Evolutionary conservation across 352 stramenopile species (phyloP), one percentile per base, ranked within the genome.

Genomic region (Phytophthora fragariae): DNA sequence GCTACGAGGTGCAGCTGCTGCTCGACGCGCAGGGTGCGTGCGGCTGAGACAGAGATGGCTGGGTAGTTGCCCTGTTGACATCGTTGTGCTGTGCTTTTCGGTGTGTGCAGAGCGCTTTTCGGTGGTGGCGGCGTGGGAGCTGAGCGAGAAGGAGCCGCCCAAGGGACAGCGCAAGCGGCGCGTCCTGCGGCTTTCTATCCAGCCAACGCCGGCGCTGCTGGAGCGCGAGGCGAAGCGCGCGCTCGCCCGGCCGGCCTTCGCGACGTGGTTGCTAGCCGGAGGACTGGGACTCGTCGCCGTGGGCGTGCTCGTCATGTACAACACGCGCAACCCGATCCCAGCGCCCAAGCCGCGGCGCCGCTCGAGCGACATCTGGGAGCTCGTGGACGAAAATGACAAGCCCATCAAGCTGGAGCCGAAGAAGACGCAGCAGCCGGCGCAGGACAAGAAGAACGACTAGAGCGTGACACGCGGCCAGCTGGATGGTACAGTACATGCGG

Each of bases 51-150:
- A 14, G 37, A 44, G 37, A 44, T 14, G 11, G 24, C 24, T 27
- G 24, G 24, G 24, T 27, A 3, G 24, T 27, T 27, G 24, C 24
- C 24, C 24, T 44, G 14, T 44, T 44, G 11, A 44, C 37, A 44
- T 44, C 10, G 14, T 44, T 14, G 37, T 44, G 11, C 37, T 44
- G 37, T 44, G 37, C 37, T 44, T 50, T 21, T 50, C 41, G 41
- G 41, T 39, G 33, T 24, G 17, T 37, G 17, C 14, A 93, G 84
- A 86, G 9, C 73, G 81, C 4, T 80, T 89, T 15, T 89, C 76
- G 39, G 68, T 93, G 33, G 65, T 93, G 53, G 76, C 77, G n/a
- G 84, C 84, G 7, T 93, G 86, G 86, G 77, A 90, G 47, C 62
- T 93, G 54, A 79, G 72, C 10, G 62, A 67, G 3, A 68, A 79